These are phyloP conservation scores for Mortierella sp. DNA, from an alignment of 371 early-diverging fungal genomes.

Conservation along the genomic window DNA sequence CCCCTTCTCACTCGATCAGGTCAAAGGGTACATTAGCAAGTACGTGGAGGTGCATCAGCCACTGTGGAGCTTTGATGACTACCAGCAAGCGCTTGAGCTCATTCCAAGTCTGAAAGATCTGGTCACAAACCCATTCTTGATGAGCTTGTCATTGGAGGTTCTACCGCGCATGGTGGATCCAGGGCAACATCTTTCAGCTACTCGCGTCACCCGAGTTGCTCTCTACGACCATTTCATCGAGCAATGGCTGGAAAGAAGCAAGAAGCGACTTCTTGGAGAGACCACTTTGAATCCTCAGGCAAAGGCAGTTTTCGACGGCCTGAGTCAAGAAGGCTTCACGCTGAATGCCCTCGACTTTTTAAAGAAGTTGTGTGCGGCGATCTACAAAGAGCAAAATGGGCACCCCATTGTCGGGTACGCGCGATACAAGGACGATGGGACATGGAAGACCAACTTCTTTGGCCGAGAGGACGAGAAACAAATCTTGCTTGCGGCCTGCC, in stretches of 20 bases:
- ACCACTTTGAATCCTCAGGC: background rate
- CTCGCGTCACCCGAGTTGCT: background rate
- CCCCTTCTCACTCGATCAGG: background rate
- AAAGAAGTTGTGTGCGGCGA: conserved; percentile 2
- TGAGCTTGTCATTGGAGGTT: background rate
- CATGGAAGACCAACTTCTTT: background rate
- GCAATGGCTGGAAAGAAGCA: conserved; percentile 2
- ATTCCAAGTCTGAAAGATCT: conserved; percentile 8
- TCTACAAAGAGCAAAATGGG: conserved; percentile 1
- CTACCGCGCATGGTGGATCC: background rate
- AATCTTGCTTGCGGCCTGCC: background rate
- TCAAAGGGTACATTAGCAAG: background rate
- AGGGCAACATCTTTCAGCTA: background rate
- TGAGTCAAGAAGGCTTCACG: too few relatives aligned
- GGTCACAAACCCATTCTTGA: conserved; percentile 9
- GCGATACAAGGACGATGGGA: background rate
- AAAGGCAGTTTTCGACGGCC: background rate
- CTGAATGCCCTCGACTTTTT: background rate
- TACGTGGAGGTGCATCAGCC: background rate
- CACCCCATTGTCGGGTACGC: background rate
- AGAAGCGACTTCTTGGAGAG: background rate
- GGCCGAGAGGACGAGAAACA: background rate
- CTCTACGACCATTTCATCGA: conserved; percentile 7
- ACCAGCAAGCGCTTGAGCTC: background rate
- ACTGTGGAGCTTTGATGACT: background rate